Evolutionary conservation across 345 rosid genomes (phyloP).

Genomic region (Physaria fendleri): DNA sequence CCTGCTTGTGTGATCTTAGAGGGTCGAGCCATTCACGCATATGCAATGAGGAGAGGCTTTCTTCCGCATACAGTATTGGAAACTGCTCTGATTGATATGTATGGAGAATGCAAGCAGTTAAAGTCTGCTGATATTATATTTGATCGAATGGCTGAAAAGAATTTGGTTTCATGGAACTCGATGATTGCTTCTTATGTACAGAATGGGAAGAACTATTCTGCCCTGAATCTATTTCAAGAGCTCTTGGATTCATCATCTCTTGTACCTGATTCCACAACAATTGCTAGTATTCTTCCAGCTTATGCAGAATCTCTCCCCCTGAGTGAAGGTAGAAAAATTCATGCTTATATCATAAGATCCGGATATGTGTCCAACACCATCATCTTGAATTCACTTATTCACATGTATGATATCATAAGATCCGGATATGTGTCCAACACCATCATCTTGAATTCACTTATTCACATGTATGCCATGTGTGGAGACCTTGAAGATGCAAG

Average conservation of each 20-base stretch:
- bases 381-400: conserved; percentile 52
- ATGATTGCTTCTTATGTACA: conserved; percentile 57
- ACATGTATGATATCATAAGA: conserved; percentile 51
- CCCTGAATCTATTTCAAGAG: conserved; percentile 44
- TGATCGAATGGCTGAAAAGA: conserved; percentile 39
- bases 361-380: conserved; percentile 33
- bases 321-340: conserved; percentile 51
- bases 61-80: conserved; percentile 60
- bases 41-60: conserved; percentile 51
- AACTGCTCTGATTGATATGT: conserved; percentile 62
- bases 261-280: conserved; percentile 48
- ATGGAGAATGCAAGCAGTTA: conserved; percentile 43
- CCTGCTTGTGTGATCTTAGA: conserved; percentile 51
- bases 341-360: conserved; percentile 41
- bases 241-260: conserved; percentile 34
- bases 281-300: conserved; percentile 60
- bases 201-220: conserved; percentile 41
- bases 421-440: conserved; percentile 34
- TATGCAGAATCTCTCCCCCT: conserved; percentile 50
- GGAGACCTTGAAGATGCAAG: conserved; percentile 63
- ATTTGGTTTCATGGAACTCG: conserved; percentile 62
- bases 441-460: conserved; percentile 50
- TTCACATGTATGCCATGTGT: conserved; percentile 63
- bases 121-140: conserved; percentile 44
- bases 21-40: conserved; percentile 60